A percentile compares a stretch with the other conserved stretches of the same genome.
These are phyloP conservation scores for Eucalyptus victrix DNA, from an alignment of 345 rosid genomes.

Conservation along the genomic window DNA sequence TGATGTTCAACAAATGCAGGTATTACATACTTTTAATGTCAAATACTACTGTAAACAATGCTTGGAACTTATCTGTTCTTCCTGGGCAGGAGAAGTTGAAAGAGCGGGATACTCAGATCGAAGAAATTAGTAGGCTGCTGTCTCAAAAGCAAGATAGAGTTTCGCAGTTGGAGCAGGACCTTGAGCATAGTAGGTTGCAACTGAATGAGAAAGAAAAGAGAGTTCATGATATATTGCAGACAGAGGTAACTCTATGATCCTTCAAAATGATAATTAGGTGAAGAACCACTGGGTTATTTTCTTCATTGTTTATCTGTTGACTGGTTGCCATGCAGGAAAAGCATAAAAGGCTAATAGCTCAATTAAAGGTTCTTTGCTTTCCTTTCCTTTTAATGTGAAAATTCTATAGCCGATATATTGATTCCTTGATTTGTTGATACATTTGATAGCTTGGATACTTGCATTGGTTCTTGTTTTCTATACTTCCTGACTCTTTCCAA, in stretches of 20 bases:
- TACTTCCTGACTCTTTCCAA: not conserved
- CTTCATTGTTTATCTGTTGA: not conserved
- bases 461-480: not conserved
- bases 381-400: not conserved
- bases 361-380: slow-evolving; percentile 29
- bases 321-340: slow-evolving; percentile 16
- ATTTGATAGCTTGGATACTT: not conserved
- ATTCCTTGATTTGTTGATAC: not conserved
- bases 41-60: not conserved
- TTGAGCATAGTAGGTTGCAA: slow-evolving; percentile 47
- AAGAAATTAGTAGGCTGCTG: slow-evolving; percentile 31
- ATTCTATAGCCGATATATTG: not conserved
- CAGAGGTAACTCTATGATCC: slow-evolving; percentile 34
- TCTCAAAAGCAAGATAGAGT: slow-evolving; percentile 47
- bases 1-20: slow-evolving; percentile 55
- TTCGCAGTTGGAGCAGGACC: slow-evolving; percentile 54
- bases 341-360: slow-evolving; percentile 30
- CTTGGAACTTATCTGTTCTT: not conserved
- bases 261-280: not conserved
- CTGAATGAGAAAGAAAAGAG: slow-evolving; percentile 55
- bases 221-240: slow-evolving; percentile 43
- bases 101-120: slow-evolving; percentile 52
- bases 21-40: not conserved
- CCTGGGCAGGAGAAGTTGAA: slow-evolving; percentile 49
- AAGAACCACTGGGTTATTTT: not conserved